phyloP scores from a whole-genome alignment of 1,139 yeast species.

The Yamadazyma triangularis region DNA sequence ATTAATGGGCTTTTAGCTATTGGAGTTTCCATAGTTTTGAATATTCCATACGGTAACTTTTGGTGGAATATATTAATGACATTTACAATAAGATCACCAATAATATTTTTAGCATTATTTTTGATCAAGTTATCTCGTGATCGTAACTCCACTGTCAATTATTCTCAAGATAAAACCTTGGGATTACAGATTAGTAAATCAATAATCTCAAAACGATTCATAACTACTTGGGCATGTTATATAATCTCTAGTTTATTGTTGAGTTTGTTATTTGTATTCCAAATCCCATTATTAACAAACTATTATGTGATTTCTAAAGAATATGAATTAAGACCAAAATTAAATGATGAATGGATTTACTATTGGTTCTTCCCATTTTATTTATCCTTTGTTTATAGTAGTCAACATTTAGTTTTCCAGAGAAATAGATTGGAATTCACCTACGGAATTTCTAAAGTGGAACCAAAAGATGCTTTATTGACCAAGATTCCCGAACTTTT shows the following conservation, averaged over 20 bases:
- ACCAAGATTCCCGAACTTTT: slow-evolving; percentile 27
- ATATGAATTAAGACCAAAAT: slow-evolving; percentile 48
- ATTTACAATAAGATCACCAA: slow-evolving; percentile 26
- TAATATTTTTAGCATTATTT: slow-evolving; percentile 24
- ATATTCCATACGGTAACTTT: slow-evolving; percentile 25
- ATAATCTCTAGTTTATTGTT: slow-evolving; percentile 30
- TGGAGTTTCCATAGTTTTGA: slow-evolving; percentile 19
- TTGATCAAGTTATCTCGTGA: slow-evolving; percentile 48
- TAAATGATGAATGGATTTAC: slow-evolving; percentile 62
- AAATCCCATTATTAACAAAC: slow-evolving; percentile 22
- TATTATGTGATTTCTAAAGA: slow-evolving; percentile 41
- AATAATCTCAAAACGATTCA: slow-evolving; percentile 36
- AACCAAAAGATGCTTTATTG: slow-evolving; percentile 37
- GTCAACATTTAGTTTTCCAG: slow-evolving; percentile 54
- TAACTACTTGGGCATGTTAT: slow-evolving; percentile 33
- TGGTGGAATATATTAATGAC: slow-evolving; percentile 28
- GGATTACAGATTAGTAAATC: slow-evolving; percentile 46
- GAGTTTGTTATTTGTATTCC: slow-evolving; percentile 26
- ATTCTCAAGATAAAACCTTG: slow-evolving; percentile 45
- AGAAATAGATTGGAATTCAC: slow-evolving; percentile 54
- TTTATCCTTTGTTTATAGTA: slow-evolving; percentile 45
- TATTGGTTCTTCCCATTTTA: slow-evolving; percentile 38
- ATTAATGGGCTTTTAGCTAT: slow-evolving; percentile 25
- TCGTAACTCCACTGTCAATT: slow-evolving; percentile 47
- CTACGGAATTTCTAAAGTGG: slow-evolving; percentile 38